Base-by-base conservation (phyloP, 1,284 basidiomycete genomes). In the Hortiboletus rubellus region DNA sequence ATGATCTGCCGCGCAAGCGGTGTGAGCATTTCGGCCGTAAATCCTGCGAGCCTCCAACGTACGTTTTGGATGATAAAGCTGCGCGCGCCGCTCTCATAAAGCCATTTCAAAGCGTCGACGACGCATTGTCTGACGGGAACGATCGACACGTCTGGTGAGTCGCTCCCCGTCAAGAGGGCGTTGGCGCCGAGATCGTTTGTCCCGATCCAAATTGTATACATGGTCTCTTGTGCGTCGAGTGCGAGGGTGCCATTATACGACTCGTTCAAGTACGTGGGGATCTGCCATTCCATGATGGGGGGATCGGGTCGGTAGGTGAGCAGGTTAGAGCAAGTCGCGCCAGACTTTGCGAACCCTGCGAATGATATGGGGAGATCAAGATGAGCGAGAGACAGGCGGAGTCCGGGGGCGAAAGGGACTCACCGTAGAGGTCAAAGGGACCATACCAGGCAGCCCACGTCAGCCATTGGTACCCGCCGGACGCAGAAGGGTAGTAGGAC, bases 191-290 rank as follows among this genome's bases (percentile, higher is more conserved):
- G 66, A 61, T 80, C 79, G 59, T 80, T 80, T n/a, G 79, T 79
- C 8, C 79, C 80, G 54, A 81, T 81, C 80, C 79, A 81, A 7
- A 81, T 68, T n/a, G 77, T 77, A 59, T 77, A 80, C 14, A 80
- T 61, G 7, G 80, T 81, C 47, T 76, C 71, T 11, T 74, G 63
- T 0, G 74, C 58, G 30, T 46, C 46, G 61, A 53, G 74, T 49
- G 3, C 64, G 59, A 51, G 71, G 60, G 60, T 72, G 64, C 50
- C 64, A 37, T 59, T 58, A 12, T 52, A 54, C 0, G 57, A 63
- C 47, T 72, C 70, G 12, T 68, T 62, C 34, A 76, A 57, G 63
- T 73, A 80, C 11, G 63, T 30, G 9, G 78, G 78, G 7, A 79
- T 66, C 49, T 67, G 68, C 54, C 48, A 67, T 27, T 76, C 74